Evolutionary conservation across 106 monocot genomes (phyloP).

Genomic region (Narthecium ossifragum): DNA sequence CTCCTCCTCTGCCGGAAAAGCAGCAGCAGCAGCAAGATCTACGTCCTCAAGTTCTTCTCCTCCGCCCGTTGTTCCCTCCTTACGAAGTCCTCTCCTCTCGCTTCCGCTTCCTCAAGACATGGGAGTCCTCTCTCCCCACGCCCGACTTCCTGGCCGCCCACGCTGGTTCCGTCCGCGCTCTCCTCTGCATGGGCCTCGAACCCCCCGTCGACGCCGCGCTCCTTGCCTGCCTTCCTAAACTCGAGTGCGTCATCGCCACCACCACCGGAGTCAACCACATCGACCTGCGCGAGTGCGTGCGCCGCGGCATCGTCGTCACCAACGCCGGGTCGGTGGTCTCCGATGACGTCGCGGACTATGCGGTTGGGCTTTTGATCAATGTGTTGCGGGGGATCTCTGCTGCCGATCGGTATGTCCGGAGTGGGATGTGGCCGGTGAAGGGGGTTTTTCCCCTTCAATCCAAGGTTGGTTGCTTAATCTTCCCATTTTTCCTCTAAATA

Average conservation of each 20-base stretch:
- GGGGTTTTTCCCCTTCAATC: constrained; percentile 23
- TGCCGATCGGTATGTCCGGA: constrained; percentile 30
- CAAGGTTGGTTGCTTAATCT: constrained; percentile 24
- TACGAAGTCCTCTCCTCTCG: background rate
- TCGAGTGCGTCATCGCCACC: constrained; percentile 11
- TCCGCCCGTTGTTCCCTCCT: background rate
- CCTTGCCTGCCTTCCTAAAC: constrained; percentile 15
- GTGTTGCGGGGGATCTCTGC: constrained; percentile 27
- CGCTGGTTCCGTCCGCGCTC: constrained; percentile 1
- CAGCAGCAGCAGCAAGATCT: too few species aligned
- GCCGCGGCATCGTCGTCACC: constrained; percentile 26
- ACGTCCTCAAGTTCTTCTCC: background rate
- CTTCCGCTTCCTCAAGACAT: constrained; percentile 7
- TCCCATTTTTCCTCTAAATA: background rate
- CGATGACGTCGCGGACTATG: constrained; percentile 32
- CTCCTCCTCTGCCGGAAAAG: too few species aligned
- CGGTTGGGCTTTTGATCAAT: constrained; percentile 34
- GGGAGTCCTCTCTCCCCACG: constrained; percentile 5
- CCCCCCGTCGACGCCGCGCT: constrained; percentile 3
- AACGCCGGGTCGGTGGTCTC: constrained; percentile 26
- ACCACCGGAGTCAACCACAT: constrained; percentile 17
- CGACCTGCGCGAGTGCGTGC: constrained; percentile 24
- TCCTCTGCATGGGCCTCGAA: background rate
- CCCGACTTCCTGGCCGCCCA: constrained; percentile 14
- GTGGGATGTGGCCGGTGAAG: constrained; percentile 17